phyloP scores from a whole-genome alignment of 345 rosid species.

The Eucalyptus caleyi region DNA sequence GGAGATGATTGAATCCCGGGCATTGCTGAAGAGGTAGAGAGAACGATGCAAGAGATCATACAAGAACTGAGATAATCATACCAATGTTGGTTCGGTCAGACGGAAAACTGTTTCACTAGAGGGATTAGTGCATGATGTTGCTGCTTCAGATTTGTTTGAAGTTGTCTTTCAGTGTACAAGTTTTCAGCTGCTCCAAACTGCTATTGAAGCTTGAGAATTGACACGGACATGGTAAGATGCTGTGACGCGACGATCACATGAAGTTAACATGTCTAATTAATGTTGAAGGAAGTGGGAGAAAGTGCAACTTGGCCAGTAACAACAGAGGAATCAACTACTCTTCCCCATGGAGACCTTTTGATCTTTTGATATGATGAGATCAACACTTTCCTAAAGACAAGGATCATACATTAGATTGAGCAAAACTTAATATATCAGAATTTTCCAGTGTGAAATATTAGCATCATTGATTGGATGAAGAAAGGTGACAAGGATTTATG shows the following conservation, averaged over 20 bases:
- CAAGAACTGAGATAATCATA: not conserved
- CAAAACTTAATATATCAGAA: too few relatives aligned
- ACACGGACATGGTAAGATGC: rapidly evolving
- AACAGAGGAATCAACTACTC: too few relatives aligned
- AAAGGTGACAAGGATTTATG: too few relatives aligned
- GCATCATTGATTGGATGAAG: too few relatives aligned
- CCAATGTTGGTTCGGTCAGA: not conserved
- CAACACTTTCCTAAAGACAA: too few relatives aligned
- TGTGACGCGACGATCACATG: rapidly evolving
- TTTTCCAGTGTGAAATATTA: too few relatives aligned
- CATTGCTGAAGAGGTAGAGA: not conserved
- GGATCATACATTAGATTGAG: too few relatives aligned
- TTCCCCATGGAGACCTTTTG: too few relatives aligned
- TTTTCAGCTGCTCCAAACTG: not conserved
- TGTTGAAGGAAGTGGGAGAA: too few relatives aligned
- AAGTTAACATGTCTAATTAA: too few relatives aligned
- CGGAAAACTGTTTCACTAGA: not conserved
- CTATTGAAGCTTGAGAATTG: conserved; percentile 18
- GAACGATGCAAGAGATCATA: not conserved
- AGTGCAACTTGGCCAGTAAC: too few relatives aligned
- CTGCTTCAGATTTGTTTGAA: not conserved
- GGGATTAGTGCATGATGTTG: not conserved
- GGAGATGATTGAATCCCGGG: not conserved
- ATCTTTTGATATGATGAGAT: too few relatives aligned
- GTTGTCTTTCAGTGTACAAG: not conserved